Conservation (phyloP, 208 protist species). For the Crithidia fasciculata region DNA sequence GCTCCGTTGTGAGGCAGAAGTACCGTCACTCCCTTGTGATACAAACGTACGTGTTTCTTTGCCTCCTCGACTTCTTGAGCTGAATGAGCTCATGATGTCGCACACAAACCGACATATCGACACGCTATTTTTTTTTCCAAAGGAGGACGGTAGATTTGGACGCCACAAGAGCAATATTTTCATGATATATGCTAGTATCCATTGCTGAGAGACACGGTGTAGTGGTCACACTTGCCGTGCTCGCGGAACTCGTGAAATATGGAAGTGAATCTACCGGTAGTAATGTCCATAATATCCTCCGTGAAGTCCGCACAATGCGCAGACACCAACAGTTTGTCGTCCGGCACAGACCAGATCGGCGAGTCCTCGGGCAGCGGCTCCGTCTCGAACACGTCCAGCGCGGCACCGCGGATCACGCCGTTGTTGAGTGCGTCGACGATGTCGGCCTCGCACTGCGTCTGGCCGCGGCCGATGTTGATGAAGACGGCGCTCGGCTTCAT, state of each 20-base stretch:
- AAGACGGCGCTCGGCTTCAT: constrained; percentile 86
- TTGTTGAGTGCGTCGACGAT: constrained; percentile 63
- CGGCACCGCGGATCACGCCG: constrained; percentile 70
- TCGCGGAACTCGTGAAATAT: constrained; percentile 21
- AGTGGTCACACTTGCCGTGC: constrained; percentile 17
- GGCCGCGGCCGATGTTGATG: constrained; percentile 89
- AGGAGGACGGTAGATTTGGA: too few relatives aligned
- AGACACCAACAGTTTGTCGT: constrained; percentile 75
- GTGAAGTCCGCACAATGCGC: constrained; percentile 69
- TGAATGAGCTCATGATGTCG: too few relatives aligned
- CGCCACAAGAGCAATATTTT: too few relatives aligned
- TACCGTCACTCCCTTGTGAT: too few relatives aligned
- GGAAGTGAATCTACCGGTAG: constrained; percentile 31
- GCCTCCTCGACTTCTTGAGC: too few relatives aligned
- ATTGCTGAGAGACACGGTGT: constrained; percentile 39
- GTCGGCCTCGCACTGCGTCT: constrained; percentile 70
- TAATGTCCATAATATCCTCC: constrained; percentile 26
- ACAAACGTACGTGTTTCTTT: too few relatives aligned
- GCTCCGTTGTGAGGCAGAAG: too few relatives aligned
- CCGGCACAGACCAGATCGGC: constrained; percentile 62
- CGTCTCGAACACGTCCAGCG: constrained; percentile 82
- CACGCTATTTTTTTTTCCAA: too few relatives aligned
- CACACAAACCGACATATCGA: too few relatives aligned
- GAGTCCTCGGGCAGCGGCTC: constrained; percentile 75
- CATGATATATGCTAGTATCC: constrained; percentile 28